Conservation (phyloP, 1,284 basidiomycete genomes). For the Apiotrichum laibachii region DNA sequence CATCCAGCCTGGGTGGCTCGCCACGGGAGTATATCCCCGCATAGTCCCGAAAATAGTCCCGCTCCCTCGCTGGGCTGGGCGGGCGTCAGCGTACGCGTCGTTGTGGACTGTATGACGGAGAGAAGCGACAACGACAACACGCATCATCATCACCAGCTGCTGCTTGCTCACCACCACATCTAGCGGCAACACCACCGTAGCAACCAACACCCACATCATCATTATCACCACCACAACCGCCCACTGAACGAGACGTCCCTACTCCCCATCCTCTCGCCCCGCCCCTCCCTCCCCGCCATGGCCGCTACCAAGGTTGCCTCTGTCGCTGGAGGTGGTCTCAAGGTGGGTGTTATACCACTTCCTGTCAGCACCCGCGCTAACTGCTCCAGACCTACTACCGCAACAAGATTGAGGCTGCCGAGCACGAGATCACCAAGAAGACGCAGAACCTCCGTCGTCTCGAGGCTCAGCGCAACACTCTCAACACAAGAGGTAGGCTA, state of each 20-base stretch:
- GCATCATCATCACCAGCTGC: background rate
- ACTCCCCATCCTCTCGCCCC: background rate
- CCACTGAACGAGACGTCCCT: too few species aligned
- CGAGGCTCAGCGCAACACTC: constrained; percentile 93
- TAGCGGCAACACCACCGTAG: constrained; percentile 1
- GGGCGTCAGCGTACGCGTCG: constrained; percentile 2
- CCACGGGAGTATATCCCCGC: constrained; percentile 13
- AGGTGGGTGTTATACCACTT: constrained; percentile 4
- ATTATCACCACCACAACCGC: background rate
- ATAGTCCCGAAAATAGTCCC: background rate
- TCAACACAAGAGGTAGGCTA: constrained; percentile 83
- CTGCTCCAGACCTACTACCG: constrained; percentile 78
- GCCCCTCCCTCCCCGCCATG: background rate
- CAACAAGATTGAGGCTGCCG: constrained; percentile 89
- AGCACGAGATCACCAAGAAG: constrained; percentile 90
- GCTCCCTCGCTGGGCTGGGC: background rate
- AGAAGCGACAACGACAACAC: too few species aligned
- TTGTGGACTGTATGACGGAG: background rate
- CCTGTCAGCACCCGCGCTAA: background rate
- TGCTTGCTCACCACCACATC: background rate
- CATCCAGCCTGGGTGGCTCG: background rate
- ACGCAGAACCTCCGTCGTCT: constrained; percentile 93
- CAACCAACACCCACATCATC: constrained; percentile 1
- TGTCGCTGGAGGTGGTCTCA: constrained; percentile 21
- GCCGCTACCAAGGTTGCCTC: constrained; percentile 19